Evolutionary conservation across 2,329 filamentous ascomycete species (phyloP).

Genomic region (Geosmithia flava): DNA sequence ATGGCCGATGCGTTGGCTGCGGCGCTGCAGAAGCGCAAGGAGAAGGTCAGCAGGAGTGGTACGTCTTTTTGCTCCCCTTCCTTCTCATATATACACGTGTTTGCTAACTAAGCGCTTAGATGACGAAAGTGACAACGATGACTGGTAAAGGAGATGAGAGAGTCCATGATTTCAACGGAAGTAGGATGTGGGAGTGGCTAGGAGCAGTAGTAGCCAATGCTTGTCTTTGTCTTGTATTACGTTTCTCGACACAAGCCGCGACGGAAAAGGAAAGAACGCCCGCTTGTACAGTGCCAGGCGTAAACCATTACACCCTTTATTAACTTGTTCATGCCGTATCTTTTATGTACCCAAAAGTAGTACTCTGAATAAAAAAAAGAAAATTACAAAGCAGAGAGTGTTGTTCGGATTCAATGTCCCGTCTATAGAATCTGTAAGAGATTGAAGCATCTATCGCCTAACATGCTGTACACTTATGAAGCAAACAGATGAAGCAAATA

Average conservation of each 20-base stretch:
- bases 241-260: not conserved
- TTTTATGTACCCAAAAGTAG: no score
- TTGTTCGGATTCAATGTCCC: no score
- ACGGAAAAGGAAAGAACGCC: not conserved
- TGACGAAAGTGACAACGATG: conserved; percentile 66
- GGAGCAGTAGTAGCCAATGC: not conserved
- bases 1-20: conserved; percentile 76
- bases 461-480: no score
- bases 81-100: not conserved
- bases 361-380: no score
- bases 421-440: no score
- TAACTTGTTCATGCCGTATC: no score
- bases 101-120: conserved; percentile 32
- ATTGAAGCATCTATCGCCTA: no score
- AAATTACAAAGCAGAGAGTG: no score
- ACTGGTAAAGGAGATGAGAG: conserved; percentile 38
- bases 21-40: conserved; percentile 70
- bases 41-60: conserved; percentile 93
- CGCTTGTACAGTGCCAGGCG: no score
- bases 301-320: no score
- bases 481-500: no score
- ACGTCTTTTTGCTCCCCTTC: conserved; percentile 32
- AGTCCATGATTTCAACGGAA: not conserved
- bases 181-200: not conserved
- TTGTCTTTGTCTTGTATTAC: not conserved